A percentile compares a stretch with the other conserved stretches of the same genome.
Evolutionary conservation across 2,329 filamentous ascomycete species (phyloP).

Genomic region (Diaporthe velutina): DNA sequence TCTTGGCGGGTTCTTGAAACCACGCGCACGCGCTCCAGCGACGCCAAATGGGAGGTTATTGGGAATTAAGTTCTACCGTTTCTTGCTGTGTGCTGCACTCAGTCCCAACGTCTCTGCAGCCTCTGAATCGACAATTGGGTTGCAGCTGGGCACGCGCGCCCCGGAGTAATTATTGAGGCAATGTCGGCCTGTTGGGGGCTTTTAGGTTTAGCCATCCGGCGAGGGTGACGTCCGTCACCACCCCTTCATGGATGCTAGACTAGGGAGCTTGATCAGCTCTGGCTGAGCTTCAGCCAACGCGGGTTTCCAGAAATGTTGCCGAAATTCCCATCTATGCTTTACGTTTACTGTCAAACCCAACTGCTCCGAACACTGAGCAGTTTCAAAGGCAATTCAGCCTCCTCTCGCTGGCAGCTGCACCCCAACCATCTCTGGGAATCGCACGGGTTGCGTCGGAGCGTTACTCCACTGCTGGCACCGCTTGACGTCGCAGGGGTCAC

Average conservation of each 20-base stretch:
- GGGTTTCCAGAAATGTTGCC: slow-evolving; percentile 20
- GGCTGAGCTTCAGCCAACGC: slow-evolving; percentile 13
- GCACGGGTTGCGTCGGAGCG: slow-evolving; percentile 3
- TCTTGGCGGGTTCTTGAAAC: slow-evolving; percentile 24
- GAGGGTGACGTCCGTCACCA: slow-evolving; percentile 13
- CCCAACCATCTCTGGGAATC: background rate
- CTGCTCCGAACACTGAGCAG: background rate
- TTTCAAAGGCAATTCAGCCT: slow-evolving; percentile 9
- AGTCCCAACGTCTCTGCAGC: background rate
- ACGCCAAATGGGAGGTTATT: background rate
- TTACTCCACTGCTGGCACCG: background rate
- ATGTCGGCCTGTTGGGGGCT: background rate
- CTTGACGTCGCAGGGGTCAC: background rate
- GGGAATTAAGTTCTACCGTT: slow-evolving; percentile 18
- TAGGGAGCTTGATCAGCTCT: background rate
- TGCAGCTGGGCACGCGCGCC: slow-evolving; percentile 21
- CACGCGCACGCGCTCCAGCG: background rate
- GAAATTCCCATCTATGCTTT: slow-evolving; percentile 4
- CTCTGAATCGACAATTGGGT: background rate
- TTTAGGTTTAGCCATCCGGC: slow-evolving; percentile 28
- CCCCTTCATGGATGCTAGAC: slow-evolving; percentile 9
- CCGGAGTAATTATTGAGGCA: slow-evolving; percentile 19
- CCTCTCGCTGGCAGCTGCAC: background rate
- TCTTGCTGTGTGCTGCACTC: background rate
- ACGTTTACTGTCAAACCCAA: slow-evolving; percentile 3